phyloP scores from a whole-genome alignment of 768 basidiomycete species.

The Pisolithus marmoratus region DNA sequence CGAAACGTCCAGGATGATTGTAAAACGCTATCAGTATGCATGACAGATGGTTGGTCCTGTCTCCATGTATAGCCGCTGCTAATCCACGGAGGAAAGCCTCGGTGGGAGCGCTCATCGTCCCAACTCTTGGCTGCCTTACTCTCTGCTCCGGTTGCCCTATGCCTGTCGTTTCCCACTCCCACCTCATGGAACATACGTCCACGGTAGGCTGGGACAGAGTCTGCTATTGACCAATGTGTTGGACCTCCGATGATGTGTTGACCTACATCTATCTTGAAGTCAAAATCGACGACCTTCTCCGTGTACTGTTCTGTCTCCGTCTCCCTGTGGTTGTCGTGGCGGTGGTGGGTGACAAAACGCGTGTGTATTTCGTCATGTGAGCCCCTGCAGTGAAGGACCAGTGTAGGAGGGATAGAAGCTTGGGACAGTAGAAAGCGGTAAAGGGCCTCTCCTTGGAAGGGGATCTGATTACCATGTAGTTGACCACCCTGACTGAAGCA shows the following conservation, averaged over 20 bases:
- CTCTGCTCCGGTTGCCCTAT: constrained; percentile 39
- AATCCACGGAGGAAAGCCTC: constrained; percentile 52
- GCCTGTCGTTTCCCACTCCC: constrained; percentile 32
- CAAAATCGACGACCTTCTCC: constrained; percentile 60
- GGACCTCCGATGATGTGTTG: constrained; percentile 35
- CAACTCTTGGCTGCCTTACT: constrained; percentile 39
- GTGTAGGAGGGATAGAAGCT: constrained; percentile 38
- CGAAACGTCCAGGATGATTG: constrained; percentile 58
- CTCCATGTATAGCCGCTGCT: constrained; percentile 28
- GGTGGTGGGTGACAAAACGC: constrained; percentile 37
- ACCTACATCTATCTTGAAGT: constrained; percentile 56
- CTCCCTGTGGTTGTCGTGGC: constrained; percentile 27
- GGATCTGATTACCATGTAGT: constrained; percentile 2
- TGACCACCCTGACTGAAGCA: not conserved
- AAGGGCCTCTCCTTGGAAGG: constrained; percentile 52
- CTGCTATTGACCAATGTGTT: constrained; percentile 56
- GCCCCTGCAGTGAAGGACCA: constrained; percentile 46
- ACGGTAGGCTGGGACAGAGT: constrained; percentile 58
- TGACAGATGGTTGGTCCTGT: constrained; percentile 23
- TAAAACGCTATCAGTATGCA: constrained; percentile 24
- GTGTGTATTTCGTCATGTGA: constrained; percentile 50
- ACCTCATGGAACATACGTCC: constrained; percentile 58
- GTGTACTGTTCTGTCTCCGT: constrained; percentile 46
- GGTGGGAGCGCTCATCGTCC: constrained; percentile 37
- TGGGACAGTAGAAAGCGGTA: constrained; percentile 69